phyloP scores from a whole-genome alignment of 768 basidiomycete species.

The Favolaschia claudopus region DNA sequence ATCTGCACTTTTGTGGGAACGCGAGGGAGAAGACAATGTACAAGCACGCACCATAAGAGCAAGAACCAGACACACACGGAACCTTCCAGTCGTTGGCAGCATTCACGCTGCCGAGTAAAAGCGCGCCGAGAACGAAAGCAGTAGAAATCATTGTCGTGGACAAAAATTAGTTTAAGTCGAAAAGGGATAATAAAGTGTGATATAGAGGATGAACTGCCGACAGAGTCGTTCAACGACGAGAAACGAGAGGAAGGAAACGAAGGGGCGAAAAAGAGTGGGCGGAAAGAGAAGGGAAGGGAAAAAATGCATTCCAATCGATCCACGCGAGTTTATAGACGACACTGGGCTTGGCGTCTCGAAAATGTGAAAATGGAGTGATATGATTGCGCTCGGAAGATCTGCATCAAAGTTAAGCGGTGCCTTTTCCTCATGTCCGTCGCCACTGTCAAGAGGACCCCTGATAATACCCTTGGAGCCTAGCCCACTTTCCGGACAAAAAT shows the following conservation, averaged over 20 bases:
- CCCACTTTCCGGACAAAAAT: too few relatives aligned
- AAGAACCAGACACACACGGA: constrained; percentile 16
- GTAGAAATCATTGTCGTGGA: background rate
- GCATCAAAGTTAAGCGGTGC: too few relatives aligned
- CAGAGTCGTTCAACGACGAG: constrained; percentile 1
- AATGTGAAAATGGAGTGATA: too few relatives aligned
- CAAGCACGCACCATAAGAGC: constrained; percentile 8
- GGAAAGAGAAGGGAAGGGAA: background rate
- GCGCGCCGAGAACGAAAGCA: background rate
- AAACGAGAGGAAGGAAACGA: background rate
- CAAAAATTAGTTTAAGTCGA: background rate
- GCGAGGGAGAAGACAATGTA: background rate
- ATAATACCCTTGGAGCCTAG: too few relatives aligned
- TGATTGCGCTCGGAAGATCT: too few relatives aligned
- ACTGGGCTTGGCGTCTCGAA: too few relatives aligned
- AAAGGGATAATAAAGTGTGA: background rate
- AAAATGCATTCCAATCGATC: too few relatives aligned
- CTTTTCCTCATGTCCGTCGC: too few relatives aligned
- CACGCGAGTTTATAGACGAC: too few relatives aligned
- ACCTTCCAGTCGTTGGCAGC: constrained; percentile 24
- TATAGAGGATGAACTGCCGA: background rate
- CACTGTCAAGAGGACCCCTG: too few relatives aligned
- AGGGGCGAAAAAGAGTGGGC: background rate
- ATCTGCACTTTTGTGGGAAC: background rate
- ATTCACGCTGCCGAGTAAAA: background rate